Evolutionary conservation across 768 basidiomycete genomes (phyloP), one percentile per base, ranked within the genome.

Genomic region (Serpula lacrymans): DNA sequence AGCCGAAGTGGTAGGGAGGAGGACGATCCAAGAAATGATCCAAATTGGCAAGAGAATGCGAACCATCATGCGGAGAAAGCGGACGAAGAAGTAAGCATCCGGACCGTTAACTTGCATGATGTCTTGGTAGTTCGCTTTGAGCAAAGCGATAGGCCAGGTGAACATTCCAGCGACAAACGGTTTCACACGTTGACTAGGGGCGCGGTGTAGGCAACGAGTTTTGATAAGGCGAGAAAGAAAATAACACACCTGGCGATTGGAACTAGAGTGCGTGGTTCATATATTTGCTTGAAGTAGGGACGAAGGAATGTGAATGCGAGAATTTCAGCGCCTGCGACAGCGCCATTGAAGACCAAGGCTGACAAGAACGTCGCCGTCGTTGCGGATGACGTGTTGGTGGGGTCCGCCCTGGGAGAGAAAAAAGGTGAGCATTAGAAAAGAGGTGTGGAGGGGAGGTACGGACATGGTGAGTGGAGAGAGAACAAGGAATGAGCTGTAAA

Each of bases 11-110:
- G 87, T 62, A 16, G 95, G 95, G 1, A 98, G 65, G 23, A 98
- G 77, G 42, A 96, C 70, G 36, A 67, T 57, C 94, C 95, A 97
- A 2, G 90, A 88, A 25, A 97, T 21, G 35, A 91, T 47, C 94
- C 91, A 99, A 54, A 96, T 89, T 17, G 96, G 94, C 5, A 94
- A 52, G 58, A 97, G 74, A 18, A 93, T 67, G 49, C 82, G 77
- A 36, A 80, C 59, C 78, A 96, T 86, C 72, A 97, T 82, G 35
- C 84, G 79, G 21, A 89, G 70, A 61, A 88, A 97, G 39, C 91
- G 85, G 32, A 96, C 83, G 52, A 88, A 99, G 56, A 94, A 84
- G 66, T 95, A 99, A 12, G 92, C 88, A 58, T 98, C 95, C 43
- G 87, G 69, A 20, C 91, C 91, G 47, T 92, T 93, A 30, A 76